Conservation (phyloP, 441 rosid genomes). For the Caryocar brasiliense region DNA sequence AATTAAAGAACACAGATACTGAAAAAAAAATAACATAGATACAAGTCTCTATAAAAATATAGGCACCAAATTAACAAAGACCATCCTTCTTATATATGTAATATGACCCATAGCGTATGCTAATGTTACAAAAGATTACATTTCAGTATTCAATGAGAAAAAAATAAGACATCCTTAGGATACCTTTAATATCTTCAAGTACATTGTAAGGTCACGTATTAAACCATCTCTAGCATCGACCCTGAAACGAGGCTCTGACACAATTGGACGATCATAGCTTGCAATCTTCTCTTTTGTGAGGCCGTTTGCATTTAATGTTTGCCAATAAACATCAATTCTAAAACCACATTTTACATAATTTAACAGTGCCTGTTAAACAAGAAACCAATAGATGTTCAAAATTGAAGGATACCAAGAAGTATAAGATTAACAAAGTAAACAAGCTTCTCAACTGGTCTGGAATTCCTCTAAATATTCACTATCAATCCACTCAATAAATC, state of each 20-base stretch:
- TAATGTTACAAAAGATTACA: too few relatives aligned
- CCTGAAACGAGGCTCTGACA: slow-evolving; percentile 44
- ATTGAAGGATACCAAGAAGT: background rate
- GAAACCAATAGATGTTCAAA: slow-evolving; percentile 10
- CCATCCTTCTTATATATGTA: too few relatives aligned
- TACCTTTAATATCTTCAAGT: slow-evolving; percentile 68
- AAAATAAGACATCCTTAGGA: background rate
- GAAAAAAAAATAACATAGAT: too few relatives aligned
- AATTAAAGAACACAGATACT: too few relatives aligned
- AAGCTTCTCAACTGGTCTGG: background rate
- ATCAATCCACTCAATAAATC: too few relatives aligned
- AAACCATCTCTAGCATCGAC: slow-evolving; percentile 47
- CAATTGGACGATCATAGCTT: slow-evolving; percentile 44
- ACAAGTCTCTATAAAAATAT: too few relatives aligned
- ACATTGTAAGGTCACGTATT: slow-evolving; percentile 51
- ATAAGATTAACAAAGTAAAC: too few relatives aligned
- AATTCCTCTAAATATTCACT: too few relatives aligned
- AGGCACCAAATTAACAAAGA: too few relatives aligned
- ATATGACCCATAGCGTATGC: too few relatives aligned
- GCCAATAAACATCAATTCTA: slow-evolving; percentile 49
- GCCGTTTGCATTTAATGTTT: slow-evolving; percentile 45
- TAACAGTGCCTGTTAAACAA: slow-evolving; percentile 46
- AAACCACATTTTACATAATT: slow-evolving; percentile 44
- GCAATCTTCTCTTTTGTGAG: slow-evolving; percentile 56
- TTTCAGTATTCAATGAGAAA: background rate